Evolutionary conservation across 2,329 filamentous ascomycete genomes (phyloP).

Genomic region (Trichoderma pleuroti): DNA sequence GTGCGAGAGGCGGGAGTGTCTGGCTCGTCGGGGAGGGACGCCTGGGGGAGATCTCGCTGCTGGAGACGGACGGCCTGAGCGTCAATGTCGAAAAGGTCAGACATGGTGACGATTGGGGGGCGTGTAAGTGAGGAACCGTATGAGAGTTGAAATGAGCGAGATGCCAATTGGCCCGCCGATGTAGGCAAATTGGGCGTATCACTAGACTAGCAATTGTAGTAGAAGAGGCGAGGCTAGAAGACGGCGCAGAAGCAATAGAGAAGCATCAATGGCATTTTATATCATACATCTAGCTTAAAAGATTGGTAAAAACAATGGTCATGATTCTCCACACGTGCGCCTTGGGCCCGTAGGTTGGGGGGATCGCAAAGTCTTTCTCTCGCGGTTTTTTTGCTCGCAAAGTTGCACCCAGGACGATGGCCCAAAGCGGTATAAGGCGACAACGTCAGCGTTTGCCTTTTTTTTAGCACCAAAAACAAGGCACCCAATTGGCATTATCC

Average conservation of each 20-base stretch:
- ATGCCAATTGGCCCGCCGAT: background rate
- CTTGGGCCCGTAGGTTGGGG: background rate
- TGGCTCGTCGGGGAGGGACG: conserved; percentile 9
- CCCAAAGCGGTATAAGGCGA: background rate
- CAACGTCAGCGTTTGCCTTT: background rate
- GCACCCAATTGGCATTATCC: background rate
- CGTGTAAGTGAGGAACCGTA: background rate
- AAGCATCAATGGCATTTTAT: background rate
- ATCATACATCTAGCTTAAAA: background rate
- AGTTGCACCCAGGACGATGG: background rate
- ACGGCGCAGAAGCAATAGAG: background rate
- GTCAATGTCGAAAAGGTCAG: conserved; percentile 26
- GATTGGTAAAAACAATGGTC: background rate
- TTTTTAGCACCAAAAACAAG: background rate
- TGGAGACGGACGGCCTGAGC: conserved; percentile 26
- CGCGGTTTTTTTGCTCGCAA: background rate
- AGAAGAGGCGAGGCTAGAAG: background rate
- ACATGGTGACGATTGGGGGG: conserved; percentile 22
- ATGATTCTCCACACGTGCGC: background rate
- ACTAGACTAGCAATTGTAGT: background rate
- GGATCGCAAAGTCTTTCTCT: conserved; percentile 18
- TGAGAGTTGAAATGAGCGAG: background rate
- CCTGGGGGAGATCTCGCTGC: conserved; percentile 22
- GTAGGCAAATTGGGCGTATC: background rate
- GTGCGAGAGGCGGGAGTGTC: conserved; percentile 36